Evolutionary conservation across 1,139 yeast species (phyloP), one percentile per base, ranked within the genome.

Genomic region (Sporopachydermia cereana): DNA sequence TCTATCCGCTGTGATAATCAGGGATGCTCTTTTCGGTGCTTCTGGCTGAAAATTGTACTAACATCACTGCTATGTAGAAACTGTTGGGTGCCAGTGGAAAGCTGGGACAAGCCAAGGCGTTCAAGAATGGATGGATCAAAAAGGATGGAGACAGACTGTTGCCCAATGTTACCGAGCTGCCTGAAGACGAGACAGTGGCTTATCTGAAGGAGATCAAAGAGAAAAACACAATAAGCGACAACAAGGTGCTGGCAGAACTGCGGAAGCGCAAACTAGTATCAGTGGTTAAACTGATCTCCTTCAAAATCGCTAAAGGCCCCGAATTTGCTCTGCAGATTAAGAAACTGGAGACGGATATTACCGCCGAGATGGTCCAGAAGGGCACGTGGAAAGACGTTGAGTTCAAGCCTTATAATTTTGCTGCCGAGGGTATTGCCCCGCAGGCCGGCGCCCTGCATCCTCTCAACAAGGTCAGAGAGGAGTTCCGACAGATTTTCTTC

Each of bases 91-190:
- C 79, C 44, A 76, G 78, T 51, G 97, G 96, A 49, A 80, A 82
- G 56, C 74, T 89, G 51, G 99, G 98, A 49, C 98, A 91, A 68
- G 95, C 95, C 56, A 82, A 89, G 58, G 98, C 97, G n/a, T 91
- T 91, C 74, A 91, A 88, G 67, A 89, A 89, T 63, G 95, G 95
- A 44, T 91, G 99, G 99, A 79, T 91, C 57, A 68, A 76, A 53
- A 91, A 91, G 63, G 84, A 82, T 51, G 95, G 93, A 46, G 95
- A 84, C 55, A 77, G 71, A 58, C 72, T 91, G 54, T 75, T 84
- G 44, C 68, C 86, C 22, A 77, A 60, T 45, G 69, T 61, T 3
- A 72, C 62, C 46, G 71, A 73, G 9, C 54, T 57, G 18, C 89
- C 89, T 24, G 66, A 63, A 27, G 96, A 86, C 63, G 65, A 67